Base-by-base conservation (phyloP, 495 filamentous ascomycete species). In the Neurospora tetraspora region DNA sequence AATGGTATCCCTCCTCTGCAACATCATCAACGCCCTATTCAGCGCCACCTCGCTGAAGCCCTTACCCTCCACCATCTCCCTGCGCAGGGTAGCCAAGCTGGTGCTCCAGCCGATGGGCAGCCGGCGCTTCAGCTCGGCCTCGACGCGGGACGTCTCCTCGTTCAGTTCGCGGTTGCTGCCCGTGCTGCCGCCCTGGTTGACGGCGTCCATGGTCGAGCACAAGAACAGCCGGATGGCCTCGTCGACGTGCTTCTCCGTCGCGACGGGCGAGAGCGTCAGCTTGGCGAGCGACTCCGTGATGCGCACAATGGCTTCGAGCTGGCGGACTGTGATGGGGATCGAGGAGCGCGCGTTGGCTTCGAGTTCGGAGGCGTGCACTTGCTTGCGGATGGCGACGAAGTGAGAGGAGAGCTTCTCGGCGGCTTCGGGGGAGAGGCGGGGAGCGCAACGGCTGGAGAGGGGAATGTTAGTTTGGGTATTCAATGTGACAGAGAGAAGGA, bases 151-250 rank as follows among this genome's bases (percentile, higher is more conserved):
- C 5, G 92, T 91, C 79, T 98, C 95, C 70, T 96, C 94, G 83
- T 93, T 94, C 69, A 98, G 86, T 82, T 98, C 96, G 76, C 91
- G 91, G 81, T 87, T 93, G 68, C 92, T 92, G 73, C 92, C 88
- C 70, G 89, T 90, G 71, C 91, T 65, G 53, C 53, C 53, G 37
- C 95, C 96, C 77, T 97, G 93, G 59, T 92, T 93, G 47, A 98
- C 93, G 4, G 96, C 96, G 81, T 99, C 95, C 96, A 99, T 99
- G 69, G 96, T 99, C 2, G 89, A 93, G 59, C 95, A 96, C 5
- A 99, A 84, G 90, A 99, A 99, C 38, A 99, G 88, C 0, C 96
- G 91, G 77, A 99, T 99, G 2, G 96, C 96, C 83, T 99, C 96
- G 79, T 99, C 94, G 69, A 99, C 96, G 81, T 99, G 96, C 70